Percentiles rank a stretch among this genome's conserved stretches.
These are phyloP conservation scores for Neurospora crassa DNA, from an alignment of 2,329 filamentous ascomycete genomes.

Conservation along the genomic window DNA sequence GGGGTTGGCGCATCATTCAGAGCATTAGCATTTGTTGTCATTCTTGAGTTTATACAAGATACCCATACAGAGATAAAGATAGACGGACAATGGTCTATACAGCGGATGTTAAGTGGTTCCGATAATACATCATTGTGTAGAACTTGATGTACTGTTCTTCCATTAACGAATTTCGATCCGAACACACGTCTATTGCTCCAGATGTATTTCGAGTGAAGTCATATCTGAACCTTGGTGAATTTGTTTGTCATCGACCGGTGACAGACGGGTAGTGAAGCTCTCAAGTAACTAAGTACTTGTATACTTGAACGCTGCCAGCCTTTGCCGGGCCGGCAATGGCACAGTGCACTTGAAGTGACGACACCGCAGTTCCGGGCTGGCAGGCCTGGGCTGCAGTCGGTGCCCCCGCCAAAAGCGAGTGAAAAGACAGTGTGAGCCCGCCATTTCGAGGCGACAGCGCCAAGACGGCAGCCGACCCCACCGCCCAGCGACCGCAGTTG, in stretches of 20 bases:
- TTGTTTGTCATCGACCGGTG: neutral
- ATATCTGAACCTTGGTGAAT: neutral
- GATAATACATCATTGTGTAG: neutral
- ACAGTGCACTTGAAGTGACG: neutral
- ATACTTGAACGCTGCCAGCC: neutral
- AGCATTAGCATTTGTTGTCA: neutral
- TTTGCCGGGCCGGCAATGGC: neutral
- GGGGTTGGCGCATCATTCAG: neutral
- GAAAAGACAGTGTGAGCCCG: neutral
- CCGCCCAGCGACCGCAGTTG: neutral
- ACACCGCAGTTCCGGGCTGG: neutral
- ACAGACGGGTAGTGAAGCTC: neutral
- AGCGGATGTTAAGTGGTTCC: neutral
- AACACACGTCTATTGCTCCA: neutral
- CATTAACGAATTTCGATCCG: neutral
- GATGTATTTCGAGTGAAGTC: neutral
- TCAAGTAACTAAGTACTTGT: neutral
- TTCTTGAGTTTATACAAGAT: neutral
- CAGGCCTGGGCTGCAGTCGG: neutral
- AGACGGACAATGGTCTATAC: neutral
- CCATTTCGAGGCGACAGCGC: constrained; percentile 1
- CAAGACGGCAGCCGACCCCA: neutral
- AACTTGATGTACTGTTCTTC: neutral
- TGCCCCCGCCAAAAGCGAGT: neutral
- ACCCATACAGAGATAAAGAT: neutral